Percentiles rank a stretch among this genome's conserved stretches.
Conservation (phyloP, 225 moss, liverwort and hornwort species). For the Physcomitrellopsis africana region DNA sequence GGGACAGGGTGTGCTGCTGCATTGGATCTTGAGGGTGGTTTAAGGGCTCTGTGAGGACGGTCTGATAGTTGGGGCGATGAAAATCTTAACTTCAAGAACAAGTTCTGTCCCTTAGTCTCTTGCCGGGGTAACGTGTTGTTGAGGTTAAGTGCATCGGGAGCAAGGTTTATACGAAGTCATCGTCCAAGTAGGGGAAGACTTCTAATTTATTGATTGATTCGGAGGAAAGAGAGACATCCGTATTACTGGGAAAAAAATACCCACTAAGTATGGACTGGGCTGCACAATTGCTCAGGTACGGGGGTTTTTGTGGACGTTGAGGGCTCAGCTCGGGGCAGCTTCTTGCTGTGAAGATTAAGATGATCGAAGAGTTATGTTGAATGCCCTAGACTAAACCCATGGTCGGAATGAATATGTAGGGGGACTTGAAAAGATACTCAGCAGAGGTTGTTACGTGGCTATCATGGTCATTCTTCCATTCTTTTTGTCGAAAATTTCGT, state of each 20-base stretch:
- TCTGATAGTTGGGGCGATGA: constrained; percentile 11
- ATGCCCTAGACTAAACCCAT: constrained; percentile 2
- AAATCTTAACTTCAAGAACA: constrained; percentile 10
- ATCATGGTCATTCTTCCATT: constrained; percentile 10
- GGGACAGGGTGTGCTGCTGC: neutral
- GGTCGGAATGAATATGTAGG: constrained; percentile 8
- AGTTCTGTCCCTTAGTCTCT: neutral
- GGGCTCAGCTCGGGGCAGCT: neutral
- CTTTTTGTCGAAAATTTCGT: constrained; percentile 13
- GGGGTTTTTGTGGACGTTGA: constrained; percentile 22
- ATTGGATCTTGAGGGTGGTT: constrained; percentile 20
- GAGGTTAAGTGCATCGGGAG: constrained; percentile 7
- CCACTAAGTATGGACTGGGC: constrained; percentile 22
- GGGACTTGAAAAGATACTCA: neutral
- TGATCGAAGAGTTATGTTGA: neutral
- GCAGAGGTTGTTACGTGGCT: constrained; percentile 5
- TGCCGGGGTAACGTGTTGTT: neutral
- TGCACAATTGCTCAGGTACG: constrained; percentile 17
- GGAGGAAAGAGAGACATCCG: neutral
- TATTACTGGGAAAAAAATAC: neutral
- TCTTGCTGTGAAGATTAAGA: neutral
- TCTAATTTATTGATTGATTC: neutral
- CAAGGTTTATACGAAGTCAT: neutral
- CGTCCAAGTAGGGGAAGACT: neutral
- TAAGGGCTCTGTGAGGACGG: neutral